A percentile compares a stretch with the other conserved stretches of the same genome.
Conservation (phyloP, 1,139 yeast species). For the Pneumocystis oryctolagi region DNA sequence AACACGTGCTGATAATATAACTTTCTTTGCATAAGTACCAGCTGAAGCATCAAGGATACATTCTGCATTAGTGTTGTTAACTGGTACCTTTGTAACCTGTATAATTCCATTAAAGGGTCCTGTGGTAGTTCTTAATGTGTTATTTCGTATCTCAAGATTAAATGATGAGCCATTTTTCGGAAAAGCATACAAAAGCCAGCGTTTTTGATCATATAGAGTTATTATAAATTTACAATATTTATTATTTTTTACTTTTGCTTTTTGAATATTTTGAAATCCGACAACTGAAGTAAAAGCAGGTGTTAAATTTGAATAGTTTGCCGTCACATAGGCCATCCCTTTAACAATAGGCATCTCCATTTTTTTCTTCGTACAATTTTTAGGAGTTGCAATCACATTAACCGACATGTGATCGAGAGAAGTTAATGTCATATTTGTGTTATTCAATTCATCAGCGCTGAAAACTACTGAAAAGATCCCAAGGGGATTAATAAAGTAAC, state of each 20-base stretch:
- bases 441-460: conserved; percentile 39
- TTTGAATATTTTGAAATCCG: conserved; percentile 35
- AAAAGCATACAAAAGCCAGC: conserved; percentile 45
- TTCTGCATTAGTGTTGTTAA: conserved; percentile 13
- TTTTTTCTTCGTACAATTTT: conserved; percentile 19
- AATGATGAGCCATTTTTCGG: conserved; percentile 19
- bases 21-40: conserved; percentile 39
- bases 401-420: conserved; percentile 45
- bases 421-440: conserved; percentile 27
- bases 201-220: conserved; percentile 26
- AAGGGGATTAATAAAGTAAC: conserved; percentile 43
- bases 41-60: conserved; percentile 27
- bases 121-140: conserved; percentile 30
- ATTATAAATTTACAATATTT: conserved; percentile 37
- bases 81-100: conserved; percentile 47
- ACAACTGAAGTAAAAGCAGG: conserved; percentile 40
- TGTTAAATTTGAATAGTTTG: conserved; percentile 41
- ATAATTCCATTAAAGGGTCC: conserved; percentile 39
- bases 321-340: conserved; percentile 72
- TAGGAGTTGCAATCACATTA: conserved; percentile 33
- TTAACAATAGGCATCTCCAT: conserved; percentile 35
- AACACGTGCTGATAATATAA: conserved; percentile 28
- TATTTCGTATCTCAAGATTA: conserved; percentile 28
- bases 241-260: conserved; percentile 27
- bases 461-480: conserved; percentile 39